These are phyloP conservation scores for Erodium maritimum DNA, from an alignment of 345 rosid species.

Conservation along the genomic window DNA sequence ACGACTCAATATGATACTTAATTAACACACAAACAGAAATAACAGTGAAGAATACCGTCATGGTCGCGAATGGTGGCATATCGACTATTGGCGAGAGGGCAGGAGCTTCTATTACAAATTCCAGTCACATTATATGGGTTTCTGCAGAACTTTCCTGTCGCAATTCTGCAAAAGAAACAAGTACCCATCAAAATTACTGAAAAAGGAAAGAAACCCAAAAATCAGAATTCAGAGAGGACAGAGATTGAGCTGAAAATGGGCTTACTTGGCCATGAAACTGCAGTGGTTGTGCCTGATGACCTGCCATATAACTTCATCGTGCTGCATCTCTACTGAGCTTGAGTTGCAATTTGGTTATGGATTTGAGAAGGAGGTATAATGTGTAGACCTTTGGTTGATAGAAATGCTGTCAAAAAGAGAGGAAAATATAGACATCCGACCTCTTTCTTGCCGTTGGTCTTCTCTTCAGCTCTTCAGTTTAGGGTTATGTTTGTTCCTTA, in stretches of 20 bases:
- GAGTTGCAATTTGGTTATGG: too few relatives aligned
- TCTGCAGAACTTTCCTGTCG: slow-evolving; percentile 80
- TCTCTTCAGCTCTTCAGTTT: too few relatives aligned
- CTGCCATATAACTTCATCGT: slow-evolving; percentile 95
- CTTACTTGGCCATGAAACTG: slow-evolving; percentile 91
- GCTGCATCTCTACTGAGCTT: too few relatives aligned
- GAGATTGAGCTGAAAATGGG: neutral
- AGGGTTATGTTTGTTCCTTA: too few relatives aligned
- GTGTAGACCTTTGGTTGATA: too few relatives aligned
- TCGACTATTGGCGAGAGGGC: slow-evolving; percentile 97
- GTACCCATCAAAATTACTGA: neutral
- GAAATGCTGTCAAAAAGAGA: too few relatives aligned
- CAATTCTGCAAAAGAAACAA: slow-evolving; percentile 37
- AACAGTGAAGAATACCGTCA: slow-evolving; percentile 38
- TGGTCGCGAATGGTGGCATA: slow-evolving; percentile 91
- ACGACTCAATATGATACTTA: neutral
- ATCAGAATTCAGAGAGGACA: neutral
- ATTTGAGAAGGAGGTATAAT: too few relatives aligned
- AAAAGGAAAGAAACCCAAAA: neutral
- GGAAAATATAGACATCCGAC: too few relatives aligned
- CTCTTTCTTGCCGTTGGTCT: too few relatives aligned
- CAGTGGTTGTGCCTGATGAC: slow-evolving; percentile 94
- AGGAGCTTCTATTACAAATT: slow-evolving; percentile 83
- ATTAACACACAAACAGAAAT: neutral
- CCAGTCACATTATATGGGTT: slow-evolving; percentile 92